Percentiles rank a stretch among this genome's conserved stretches.
These are phyloP conservation scores for Citrus maxima DNA, from an alignment of 345 rosid genomes.

Conservation along the genomic window DNA sequence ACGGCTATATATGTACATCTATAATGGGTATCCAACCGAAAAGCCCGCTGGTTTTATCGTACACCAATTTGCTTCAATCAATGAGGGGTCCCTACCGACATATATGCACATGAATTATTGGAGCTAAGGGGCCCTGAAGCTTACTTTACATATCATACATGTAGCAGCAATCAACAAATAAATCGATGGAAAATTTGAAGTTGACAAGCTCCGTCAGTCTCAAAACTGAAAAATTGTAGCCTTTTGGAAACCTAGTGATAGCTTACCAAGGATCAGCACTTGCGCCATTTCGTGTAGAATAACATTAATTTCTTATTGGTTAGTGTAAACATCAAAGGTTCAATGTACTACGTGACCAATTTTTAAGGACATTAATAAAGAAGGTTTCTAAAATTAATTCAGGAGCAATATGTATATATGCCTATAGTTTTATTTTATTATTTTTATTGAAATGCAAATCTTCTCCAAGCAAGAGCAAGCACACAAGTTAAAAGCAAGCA, in stretches of 20 bases:
- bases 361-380: background rate
- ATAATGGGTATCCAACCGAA: background rate
- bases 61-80: slow-evolving; percentile 1
- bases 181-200: no score
- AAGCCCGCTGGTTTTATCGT: slow-evolving; percentile 11
- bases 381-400: background rate
- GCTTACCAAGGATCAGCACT: background rate
- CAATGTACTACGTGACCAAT: background rate
- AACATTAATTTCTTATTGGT: no score
- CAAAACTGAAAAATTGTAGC: background rate
- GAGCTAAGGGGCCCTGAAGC: background rate
- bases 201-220: no score
- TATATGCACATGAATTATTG: background rate
- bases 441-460: no score
- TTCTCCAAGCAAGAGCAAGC: background rate
- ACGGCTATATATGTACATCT: no score
- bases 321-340: background rate
- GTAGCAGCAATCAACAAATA: no score
- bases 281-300: background rate
- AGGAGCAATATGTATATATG: background rate
- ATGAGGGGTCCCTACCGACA: background rate
- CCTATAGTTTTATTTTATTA: no score
- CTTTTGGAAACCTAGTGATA: background rate
- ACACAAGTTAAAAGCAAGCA: background rate
- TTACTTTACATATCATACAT: background rate